Base-by-base conservation (phyloP, 2,329 filamentous ascomycete genomes). In the Diaporthe vexans region DNA sequence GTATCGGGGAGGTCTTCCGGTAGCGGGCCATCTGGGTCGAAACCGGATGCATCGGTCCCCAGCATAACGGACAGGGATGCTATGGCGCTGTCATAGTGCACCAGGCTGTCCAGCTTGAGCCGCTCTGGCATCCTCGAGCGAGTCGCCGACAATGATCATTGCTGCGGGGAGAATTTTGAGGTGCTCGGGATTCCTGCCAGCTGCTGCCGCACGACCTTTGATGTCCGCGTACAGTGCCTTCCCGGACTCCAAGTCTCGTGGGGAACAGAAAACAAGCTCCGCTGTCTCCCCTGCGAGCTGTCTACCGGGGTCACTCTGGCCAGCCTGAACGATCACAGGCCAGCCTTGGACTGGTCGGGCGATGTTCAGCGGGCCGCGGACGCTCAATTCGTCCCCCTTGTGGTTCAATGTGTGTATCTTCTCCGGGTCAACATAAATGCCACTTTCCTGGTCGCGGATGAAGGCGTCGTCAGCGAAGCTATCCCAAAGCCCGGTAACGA, bases 401-500 rank as follows among this genome's bases (percentile, higher is more conserved):
- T 90, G 88, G 76, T 90, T 83, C 24, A 90, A 79, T 0, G 86
- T 83, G 76, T 90, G 88, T 75, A 90, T 81, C 76, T 86, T 89
- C 5, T 84, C 85, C 0, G 88, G 88, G 67, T 90, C 85, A 48
- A 89, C 83, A 76, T 81, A 90, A 17, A 86, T 80, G 0, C 88
- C 88, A 6, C 79, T 85, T 75, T 86, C 84, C 4, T 80, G 80
- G 76, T 90, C 84, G 2, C 87, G 84, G 5, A 86, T 77, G 71
- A 90, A 88, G 0, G 88, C 88, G 77, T 90, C 88, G 63, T 90
- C 88, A 0, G 87, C 88, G 76, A 90, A 89, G 76, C 84, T 87
- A 73, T 89, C 87, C 87, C 87, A 72, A 0, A 89, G 77, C 2
- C 86, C 87, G 0, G 86, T 88, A 0, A 89, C 87, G 0, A 88